phyloP scores from a whole-genome alignment of 1,284 basidiomycete genomes.

The Coriolopsis trogii region DNA sequence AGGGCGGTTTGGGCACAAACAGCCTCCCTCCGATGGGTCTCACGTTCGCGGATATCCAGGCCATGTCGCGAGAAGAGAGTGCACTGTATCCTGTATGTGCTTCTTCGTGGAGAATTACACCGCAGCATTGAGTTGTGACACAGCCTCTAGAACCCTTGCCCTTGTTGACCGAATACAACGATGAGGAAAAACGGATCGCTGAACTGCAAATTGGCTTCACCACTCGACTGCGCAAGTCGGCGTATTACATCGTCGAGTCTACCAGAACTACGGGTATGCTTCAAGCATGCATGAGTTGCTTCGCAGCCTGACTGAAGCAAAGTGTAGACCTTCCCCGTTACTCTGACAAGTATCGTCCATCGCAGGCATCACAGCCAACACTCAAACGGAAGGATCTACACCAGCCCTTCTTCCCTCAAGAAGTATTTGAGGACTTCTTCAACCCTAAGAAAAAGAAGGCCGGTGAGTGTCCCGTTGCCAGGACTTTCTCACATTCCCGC shows the following conservation, averaged over 20 bases:
- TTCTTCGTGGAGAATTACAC: background rate
- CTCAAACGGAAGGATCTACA: slow-evolving; percentile 72
- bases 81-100: slow-evolving; percentile 75
- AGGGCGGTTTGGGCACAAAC: slow-evolving; percentile 39
- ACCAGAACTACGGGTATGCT: slow-evolving; percentile 63
- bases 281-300: background rate
- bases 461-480: slow-evolving; percentile 40
- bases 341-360: slow-evolving; percentile 79
- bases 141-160: slow-evolving; percentile 64
- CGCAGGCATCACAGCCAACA: slow-evolving; percentile 56
- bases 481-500: too few relatives aligned
- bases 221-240: slow-evolving; percentile 61
- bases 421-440: slow-evolving; percentile 76
- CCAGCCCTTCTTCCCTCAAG: slow-evolving; percentile 75
- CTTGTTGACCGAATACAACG: slow-evolving; percentile 61
- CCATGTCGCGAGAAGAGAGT: slow-evolving; percentile 71
- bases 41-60: slow-evolving; percentile 76
- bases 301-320: slow-evolving; percentile 10
- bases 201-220: slow-evolving; percentile 70
- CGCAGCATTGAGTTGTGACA: slow-evolving; percentile 18
- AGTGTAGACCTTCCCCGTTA: slow-evolving; percentile 69
- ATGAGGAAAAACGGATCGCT: slow-evolving; percentile 65
- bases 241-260: slow-evolving; percentile 74
- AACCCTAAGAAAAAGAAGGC: slow-evolving; percentile 67
- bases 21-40: slow-evolving; percentile 74